phyloP scores from a whole-genome alignment of 2,329 filamentous ascomycete species.

The Beauveria varroae region DNA sequence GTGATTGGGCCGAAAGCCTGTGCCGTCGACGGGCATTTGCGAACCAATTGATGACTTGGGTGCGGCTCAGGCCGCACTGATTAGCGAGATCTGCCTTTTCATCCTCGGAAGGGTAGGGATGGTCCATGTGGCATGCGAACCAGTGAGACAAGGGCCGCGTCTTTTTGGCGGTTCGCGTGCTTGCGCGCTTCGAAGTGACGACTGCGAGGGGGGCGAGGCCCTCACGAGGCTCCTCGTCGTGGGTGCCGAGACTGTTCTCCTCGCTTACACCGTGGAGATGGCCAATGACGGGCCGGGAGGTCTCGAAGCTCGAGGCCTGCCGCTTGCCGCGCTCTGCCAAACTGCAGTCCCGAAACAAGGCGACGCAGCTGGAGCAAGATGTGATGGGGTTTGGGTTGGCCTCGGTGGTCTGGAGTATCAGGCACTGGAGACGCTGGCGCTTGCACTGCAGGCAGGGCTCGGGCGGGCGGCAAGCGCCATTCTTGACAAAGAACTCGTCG shows the following conservation, averaged over 20 bases:
- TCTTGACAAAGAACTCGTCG: slow-evolving; percentile 31
- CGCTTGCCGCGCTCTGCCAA: slow-evolving; percentile 37
- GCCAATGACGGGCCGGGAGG: slow-evolving; percentile 37
- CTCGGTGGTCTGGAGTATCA: slow-evolving; percentile 37
- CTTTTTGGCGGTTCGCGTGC: slow-evolving; percentile 35
- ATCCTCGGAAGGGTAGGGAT: slow-evolving; percentile 41
- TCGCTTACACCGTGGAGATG: slow-evolving; percentile 42
- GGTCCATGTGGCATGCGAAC: slow-evolving; percentile 36
- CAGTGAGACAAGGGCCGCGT: slow-evolving; percentile 38
- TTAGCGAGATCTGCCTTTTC: slow-evolving; percentile 32
- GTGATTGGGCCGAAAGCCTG: slow-evolving; percentile 26
- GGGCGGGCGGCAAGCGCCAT: slow-evolving; percentile 34
- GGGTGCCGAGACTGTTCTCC: slow-evolving; percentile 17
- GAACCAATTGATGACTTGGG: slow-evolving; percentile 43
- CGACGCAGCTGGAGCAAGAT: slow-evolving; percentile 43
- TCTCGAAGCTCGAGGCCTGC: slow-evolving; percentile 38
- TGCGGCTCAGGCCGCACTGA: slow-evolving; percentile 37
- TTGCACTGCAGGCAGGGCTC: slow-evolving; percentile 37
- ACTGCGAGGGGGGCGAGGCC: slow-evolving; percentile 9
- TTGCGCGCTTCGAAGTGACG: slow-evolving; percentile 23
- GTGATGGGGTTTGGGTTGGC: slow-evolving; percentile 41
- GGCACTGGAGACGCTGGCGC: slow-evolving; percentile 36
- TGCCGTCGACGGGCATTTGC: slow-evolving; percentile 42
- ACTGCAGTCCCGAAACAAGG: slow-evolving; percentile 42
- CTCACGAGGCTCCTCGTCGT: background rate